Base-by-base conservation (phyloP, 176 grass and related monocot genomes). In the Puccinellia tenuiflora region DNA sequence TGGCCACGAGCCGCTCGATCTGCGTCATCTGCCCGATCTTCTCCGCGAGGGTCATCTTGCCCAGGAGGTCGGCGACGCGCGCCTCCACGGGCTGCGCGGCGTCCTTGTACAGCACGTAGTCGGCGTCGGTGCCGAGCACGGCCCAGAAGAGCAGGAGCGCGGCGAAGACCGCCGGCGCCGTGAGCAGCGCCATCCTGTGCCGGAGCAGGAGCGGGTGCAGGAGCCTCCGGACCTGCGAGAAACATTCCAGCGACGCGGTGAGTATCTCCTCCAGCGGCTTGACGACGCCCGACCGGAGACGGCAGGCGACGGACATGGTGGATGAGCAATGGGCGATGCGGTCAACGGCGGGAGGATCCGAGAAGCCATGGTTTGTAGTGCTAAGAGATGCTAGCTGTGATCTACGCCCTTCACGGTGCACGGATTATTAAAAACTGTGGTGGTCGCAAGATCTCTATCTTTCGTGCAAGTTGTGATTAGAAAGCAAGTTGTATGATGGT, bases 11-110 rank as follows among this genome's bases (percentile, higher is more conserved):
- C 68, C 96, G 88, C 73, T 99, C 96, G 73, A 99, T 96, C 87
- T 99, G 96, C 31, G 93, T 99, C 96, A 99, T 99, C 84, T 99
- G 96, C 9, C 96, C 96, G 43, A 98, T 83, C 92, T 98, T 98
- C 85, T 98, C 96, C 0, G 91, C 87, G 4, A 93, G 89, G 69
- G 89, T 96, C 96, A 99, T 99, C 67, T 67, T 51, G 2, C 9
- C 74, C 0, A 96, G 79, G 22, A 99, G 84, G 85, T 99, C 93
- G 14, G 3, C 22, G 5, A 99, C 85, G 24, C 93, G 90, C 37
- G 8, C 83, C 45, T 93, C 83, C 42, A 99, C 87, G 1, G 81
- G 78, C 69, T 85, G 73, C 2, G 9, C 52, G 11, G 91, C 37
- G 80, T 99, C 89, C 79, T 90, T 99, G 86, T 99, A 99, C 76